Conservation (phyloP, 176 grass and related monocot genomes). For the Echinochloa phyllopogon region DNA sequence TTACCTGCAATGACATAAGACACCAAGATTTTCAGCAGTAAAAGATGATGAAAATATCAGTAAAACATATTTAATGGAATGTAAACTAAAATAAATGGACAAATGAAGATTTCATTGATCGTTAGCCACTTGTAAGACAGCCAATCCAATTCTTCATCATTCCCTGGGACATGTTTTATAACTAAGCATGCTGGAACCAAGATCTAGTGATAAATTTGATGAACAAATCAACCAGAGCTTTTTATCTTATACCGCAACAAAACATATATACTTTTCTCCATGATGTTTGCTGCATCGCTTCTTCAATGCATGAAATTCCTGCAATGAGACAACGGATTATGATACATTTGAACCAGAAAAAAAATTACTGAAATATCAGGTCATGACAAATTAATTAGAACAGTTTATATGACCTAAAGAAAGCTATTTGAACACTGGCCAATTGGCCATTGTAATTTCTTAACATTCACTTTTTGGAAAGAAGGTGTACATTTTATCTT, state of each 20-base stretch:
- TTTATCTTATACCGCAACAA: constrained; percentile 64
- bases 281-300: constrained; percentile 58
- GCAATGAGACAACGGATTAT: constrained; percentile 26
- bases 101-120: neutral
- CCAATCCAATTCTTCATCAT: neutral
- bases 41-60: constrained; percentile 28
- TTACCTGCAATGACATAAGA: constrained; percentile 56
- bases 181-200: constrained; percentile 33
- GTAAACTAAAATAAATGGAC: constrained; percentile 7
- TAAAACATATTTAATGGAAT: constrained; percentile 10
- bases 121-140: neutral
- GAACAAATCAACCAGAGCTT: neutral
- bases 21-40: constrained; percentile 12
- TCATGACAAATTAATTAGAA: constrained; percentile 1
- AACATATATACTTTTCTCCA: constrained; percentile 72
- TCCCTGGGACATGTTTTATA: constrained; percentile 12
- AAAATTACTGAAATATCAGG: constrained; percentile 31
- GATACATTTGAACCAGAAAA: constrained; percentile 34
- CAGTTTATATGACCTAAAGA: neutral
- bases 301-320: constrained; percentile 81
- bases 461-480: constrained; percentile 20
- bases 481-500: constrained; percentile 1
- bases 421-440: neutral
- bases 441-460: neutral
- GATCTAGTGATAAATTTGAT: constrained; percentile 4